Conservation (phyloP, 192 early-diverging fungal genomes). For the Funneliformis mosseae region DNA sequence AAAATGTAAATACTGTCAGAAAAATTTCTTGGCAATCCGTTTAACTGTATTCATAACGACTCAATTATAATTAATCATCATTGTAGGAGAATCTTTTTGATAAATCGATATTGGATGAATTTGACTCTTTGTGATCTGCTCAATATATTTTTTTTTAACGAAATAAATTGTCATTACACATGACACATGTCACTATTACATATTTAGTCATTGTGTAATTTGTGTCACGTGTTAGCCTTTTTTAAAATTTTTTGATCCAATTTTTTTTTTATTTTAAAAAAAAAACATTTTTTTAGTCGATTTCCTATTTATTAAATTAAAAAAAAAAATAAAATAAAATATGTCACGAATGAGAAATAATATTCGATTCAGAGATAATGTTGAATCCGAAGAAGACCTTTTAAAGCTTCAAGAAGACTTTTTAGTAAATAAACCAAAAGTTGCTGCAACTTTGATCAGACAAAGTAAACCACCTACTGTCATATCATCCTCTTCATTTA, state of each 20-base stretch:
- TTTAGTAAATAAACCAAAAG: conserved; percentile 38
- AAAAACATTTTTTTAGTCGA: too few relatives aligned
- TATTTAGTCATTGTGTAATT: not conserved
- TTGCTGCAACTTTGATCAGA: conserved; percentile 48
- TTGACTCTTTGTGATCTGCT: not conserved
- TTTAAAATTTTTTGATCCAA: not conserved
- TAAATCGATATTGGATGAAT: not conserved
- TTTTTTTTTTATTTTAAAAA: not conserved
- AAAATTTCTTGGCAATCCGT: not conserved
- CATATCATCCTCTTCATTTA: not conserved
- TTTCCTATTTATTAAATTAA: not conserved
- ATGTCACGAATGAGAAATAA: not conserved
- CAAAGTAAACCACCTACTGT: conserved; percentile 35
- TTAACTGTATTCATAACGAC: too few relatives aligned
- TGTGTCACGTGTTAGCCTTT: not conserved
- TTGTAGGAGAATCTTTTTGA: not conserved
- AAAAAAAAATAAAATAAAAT: not conserved
- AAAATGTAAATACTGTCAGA: not conserved
- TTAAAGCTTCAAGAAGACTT: conserved; percentile 55
- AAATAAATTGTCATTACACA: too few relatives aligned
- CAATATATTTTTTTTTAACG: too few relatives aligned
- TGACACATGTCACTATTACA: not conserved
- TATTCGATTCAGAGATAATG: not conserved
- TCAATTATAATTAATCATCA: not conserved
- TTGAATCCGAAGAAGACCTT: conserved; percentile 51